Conservation (phyloP, 192 early-diverging fungal species). For the Anaeromyces robustus region DNA sequence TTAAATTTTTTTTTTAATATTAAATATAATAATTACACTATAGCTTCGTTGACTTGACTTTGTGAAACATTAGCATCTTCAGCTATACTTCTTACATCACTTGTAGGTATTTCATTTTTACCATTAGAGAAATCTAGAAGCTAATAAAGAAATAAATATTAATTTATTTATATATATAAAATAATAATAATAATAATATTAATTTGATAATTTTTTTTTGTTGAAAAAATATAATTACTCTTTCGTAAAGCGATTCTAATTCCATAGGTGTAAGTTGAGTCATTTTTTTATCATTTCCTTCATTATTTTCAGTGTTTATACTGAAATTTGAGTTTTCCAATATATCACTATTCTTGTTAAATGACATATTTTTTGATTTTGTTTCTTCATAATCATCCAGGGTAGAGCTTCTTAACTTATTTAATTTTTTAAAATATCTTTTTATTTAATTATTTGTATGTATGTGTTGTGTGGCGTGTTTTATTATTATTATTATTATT, state of each 20-base stretch:
- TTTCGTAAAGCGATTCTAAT: background rate
- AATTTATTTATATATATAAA: no score
- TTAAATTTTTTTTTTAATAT: no score
- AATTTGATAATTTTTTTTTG: no score
- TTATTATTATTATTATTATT: no score
- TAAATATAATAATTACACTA: background rate
- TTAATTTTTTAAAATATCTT: background rate
- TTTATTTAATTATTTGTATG: no score
- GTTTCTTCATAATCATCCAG: background rate
- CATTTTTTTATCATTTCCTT: background rate
- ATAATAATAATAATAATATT: no score
- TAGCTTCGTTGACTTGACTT: background rate
- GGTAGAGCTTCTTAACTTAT: background rate
- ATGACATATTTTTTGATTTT: no score
- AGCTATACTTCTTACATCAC: background rate
- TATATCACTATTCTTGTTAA: no score
- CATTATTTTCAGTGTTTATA: background rate
- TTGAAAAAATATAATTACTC: background rate
- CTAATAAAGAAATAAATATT: background rate
- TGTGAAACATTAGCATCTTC: background rate
- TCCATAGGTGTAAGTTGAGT: background rate
- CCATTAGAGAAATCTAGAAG: background rate
- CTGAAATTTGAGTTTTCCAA: background rate
- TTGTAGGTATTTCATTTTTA: background rate
- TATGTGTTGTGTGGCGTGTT: no score